Evolutionary conservation across 228 moss, liverwort and hornwort genomes (phyloP).

Genomic region (Sphagnum magellanicum): DNA sequence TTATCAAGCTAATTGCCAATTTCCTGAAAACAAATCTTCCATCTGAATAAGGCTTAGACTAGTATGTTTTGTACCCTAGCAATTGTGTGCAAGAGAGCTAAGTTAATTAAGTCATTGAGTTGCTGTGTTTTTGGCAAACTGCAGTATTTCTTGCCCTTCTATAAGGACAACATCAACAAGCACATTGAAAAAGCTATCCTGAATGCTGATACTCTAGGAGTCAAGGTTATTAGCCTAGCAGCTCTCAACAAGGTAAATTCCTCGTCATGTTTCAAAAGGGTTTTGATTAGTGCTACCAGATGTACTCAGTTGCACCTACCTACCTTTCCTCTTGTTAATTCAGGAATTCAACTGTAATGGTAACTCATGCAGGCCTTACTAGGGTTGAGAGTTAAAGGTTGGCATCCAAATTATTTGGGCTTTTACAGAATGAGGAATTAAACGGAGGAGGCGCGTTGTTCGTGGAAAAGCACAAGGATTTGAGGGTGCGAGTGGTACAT

Average conservation of each 20-base stretch:
- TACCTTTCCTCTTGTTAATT: too few relatives aligned
- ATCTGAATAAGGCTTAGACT: neutral
- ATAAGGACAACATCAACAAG: constrained; percentile 49
- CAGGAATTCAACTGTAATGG: too few relatives aligned
- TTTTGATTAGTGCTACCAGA: too few relatives aligned
- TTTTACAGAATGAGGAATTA: constrained; percentile 70
- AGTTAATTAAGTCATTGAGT: neutral
- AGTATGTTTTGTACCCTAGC: neutral
- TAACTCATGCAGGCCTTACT: neutral
- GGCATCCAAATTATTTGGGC: neutral
- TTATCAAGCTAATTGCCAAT: neutral
- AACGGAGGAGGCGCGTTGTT: constrained; percentile 84
- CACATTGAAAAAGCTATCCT: constrained; percentile 77
- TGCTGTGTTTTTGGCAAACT: neutral
- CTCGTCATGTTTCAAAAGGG: too few relatives aligned
- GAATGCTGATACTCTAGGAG: constrained; percentile 61
- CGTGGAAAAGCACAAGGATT: constrained; percentile 63
- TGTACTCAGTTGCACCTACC: too few relatives aligned
- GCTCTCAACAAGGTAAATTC: constrained; percentile 82
- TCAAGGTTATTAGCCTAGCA: constrained; percentile 90
- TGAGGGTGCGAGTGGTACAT: constrained; percentile 83
- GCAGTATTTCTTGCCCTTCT: constrained; percentile 85
- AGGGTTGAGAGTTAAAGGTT: neutral
- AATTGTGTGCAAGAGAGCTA: neutral
- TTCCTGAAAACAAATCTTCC: neutral